Conservation (phyloP, 768 basidiomycete genomes). For the Leccinum barrowsii region DNA sequence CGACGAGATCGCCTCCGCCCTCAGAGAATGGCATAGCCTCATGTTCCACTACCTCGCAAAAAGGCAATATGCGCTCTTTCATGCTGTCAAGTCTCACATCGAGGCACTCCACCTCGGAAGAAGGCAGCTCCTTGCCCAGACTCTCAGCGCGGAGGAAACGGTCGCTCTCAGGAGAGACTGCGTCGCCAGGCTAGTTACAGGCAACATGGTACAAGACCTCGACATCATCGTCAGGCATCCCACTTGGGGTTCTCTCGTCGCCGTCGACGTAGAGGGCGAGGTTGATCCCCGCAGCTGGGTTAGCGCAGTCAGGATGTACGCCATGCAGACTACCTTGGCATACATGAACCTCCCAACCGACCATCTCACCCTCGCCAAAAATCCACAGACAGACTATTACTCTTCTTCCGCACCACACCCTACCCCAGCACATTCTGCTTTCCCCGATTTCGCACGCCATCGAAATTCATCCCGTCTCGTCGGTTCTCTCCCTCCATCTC, state of each 20-base stretch:
- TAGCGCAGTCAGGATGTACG: constrained; percentile 87
- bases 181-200: constrained; percentile 80
- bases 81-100: constrained; percentile 81
- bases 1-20: constrained; percentile 94
- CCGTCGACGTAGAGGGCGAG: constrained; percentile 85
- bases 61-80: constrained; percentile 87
- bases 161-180: constrained; percentile 78
- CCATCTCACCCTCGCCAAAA: constrained; percentile 33
- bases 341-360: constrained; percentile 57
- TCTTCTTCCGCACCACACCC: constrained; percentile 43
- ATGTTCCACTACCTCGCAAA: constrained; percentile 89
- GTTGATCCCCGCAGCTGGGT: constrained; percentile 81
- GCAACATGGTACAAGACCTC: constrained; percentile 87
- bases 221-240: constrained; percentile 98
- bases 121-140: constrained; percentile 83
- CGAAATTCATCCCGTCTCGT: constrained; percentile 33
- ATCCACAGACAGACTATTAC: constrained; percentile 42
- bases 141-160: constrained; percentile 84
- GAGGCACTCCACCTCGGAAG: constrained; percentile 90
- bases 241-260: constrained; percentile 83
- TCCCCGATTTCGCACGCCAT: constrained; percentile 48
- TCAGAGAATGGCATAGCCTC: constrained; percentile 92
- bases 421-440: constrained; percentile 67
- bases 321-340: constrained; percentile 81
- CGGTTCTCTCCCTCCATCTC: constrained; percentile 32